Base-by-base conservation (phyloP, 1,284 basidiomycete genomes). In the Butyriboletus appendiculatus region DNA sequence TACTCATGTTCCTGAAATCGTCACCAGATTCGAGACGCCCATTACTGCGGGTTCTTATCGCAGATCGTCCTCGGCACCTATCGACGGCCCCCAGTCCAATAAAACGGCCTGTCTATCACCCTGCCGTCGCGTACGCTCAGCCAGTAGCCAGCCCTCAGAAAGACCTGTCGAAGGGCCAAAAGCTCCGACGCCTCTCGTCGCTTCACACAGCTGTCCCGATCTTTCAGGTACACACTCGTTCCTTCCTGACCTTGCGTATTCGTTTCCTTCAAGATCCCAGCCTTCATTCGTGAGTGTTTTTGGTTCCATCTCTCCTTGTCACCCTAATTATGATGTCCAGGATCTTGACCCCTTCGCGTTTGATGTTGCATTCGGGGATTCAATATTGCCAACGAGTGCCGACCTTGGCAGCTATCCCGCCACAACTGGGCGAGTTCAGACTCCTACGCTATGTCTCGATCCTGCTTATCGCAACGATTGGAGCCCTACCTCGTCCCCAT, bases 11-110 rank as follows among this genome's bases (percentile, higher is more conserved):
- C 83, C 82, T 5, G 78, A 82, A 65, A 71, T 88, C 60, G 76
- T 86, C 33, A 85, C 85, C 12, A 80, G 86, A 42, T 90, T 90
- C 67, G 87, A 90, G 68, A 76, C 76, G 0, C 88, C 88, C 18
- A 79, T 90, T 47, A 90, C 87, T 2, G 86, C 84, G 12, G 74
- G 77, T 33, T 75, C 77, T 39, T 88, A 80, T 68, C 74, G 73
- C 43, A 78, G 80, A 37, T 79, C 78, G 20, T 79, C 76, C 45
- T 81, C 79, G 18, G 78, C 76, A 30, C 79, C 79, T 6, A 48
- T 73, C 30, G 60, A 68, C 34, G 56, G 60, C 14, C 24, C 56
- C n/a, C 51, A 59, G 48, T 49, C 50, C 8, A 55, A 59, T 48
- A 52, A 56, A 43, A 30, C 48, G 7, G 30, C 49, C 15, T 33